Evolutionary conservation across 345 rosid genomes (phyloP).

Genomic region (Acer negundo): DNA sequence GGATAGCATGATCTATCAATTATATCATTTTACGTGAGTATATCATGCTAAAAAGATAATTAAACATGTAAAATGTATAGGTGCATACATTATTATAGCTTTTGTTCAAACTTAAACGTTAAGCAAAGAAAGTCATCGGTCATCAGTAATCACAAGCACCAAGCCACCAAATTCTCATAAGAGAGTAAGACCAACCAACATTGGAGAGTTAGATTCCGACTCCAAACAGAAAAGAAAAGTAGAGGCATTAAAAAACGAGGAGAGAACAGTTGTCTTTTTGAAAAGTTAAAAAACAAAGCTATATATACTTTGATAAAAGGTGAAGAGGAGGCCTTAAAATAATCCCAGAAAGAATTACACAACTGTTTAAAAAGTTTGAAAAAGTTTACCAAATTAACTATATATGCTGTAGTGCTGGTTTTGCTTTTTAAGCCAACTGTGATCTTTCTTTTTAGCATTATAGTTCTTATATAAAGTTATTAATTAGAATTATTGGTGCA

Average conservation of each 20-base stretch:
- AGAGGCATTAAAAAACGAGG: background rate
- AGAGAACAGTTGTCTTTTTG: background rate
- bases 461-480: background rate
- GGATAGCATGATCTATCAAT: too few species aligned
- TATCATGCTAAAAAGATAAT: too few species aligned
- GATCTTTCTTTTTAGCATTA: background rate
- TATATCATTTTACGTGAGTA: too few species aligned
- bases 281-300: conserved; percentile 12
- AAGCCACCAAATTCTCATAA: background rate
- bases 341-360: conserved; percentile 4
- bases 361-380: background rate
- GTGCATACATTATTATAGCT: too few species aligned
- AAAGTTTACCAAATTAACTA: background rate
- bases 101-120: background rate
- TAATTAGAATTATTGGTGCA: background rate
- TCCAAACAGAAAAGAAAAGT: background rate
- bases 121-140: background rate
- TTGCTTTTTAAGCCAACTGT: background rate
- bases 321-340: background rate
- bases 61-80: too few species aligned
- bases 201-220: background rate
- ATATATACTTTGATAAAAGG: background rate
- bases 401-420: background rate
- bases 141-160: background rate
- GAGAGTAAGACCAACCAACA: background rate